These are phyloP conservation scores for Pseudonectria buxi DNA, from an alignment of 2,329 filamentous ascomycete genomes.

Conservation along the genomic window DNA sequence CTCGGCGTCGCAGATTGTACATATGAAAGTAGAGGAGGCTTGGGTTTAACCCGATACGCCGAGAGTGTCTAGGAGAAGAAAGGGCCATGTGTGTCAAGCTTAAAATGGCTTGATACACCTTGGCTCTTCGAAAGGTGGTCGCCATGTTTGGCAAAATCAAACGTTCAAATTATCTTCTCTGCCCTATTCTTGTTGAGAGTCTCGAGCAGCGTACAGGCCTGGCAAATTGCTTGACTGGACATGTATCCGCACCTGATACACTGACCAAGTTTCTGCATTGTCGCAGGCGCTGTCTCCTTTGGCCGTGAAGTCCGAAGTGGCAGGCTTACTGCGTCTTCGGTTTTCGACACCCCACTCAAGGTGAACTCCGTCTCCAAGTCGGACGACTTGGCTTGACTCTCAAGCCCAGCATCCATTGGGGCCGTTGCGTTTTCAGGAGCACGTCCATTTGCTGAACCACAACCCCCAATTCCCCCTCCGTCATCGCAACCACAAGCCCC, in stretches of 20 bases:
- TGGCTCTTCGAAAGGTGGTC: neutral
- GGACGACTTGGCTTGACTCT: slow-evolving; percentile 11
- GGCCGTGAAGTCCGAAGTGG: slow-evolving; percentile 24
- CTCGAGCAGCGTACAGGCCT: slow-evolving; percentile 86
- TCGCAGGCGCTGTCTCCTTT: slow-evolving; percentile 24
- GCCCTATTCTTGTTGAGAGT: slow-evolving; percentile 76
- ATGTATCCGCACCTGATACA: slow-evolving; percentile 91
- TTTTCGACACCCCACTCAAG: slow-evolving; percentile 13
- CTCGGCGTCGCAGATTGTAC: slow-evolving; percentile 11
- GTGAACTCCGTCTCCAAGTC: slow-evolving; percentile 28
- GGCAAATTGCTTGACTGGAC: slow-evolving; percentile 88
- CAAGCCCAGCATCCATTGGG: slow-evolving; percentile 58
- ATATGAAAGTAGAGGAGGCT: slow-evolving; percentile 9
- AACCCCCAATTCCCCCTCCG: slow-evolving; percentile 52
- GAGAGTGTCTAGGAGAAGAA: slow-evolving; percentile 2
- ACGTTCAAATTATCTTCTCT: slow-evolving; percentile 45
- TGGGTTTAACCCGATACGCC: slow-evolving; percentile 3
- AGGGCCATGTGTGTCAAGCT: slow-evolving; percentile 4
- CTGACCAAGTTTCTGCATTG: slow-evolving; percentile 70
- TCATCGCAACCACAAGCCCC: slow-evolving; percentile 32
- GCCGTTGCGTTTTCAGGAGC: slow-evolving; percentile 71
- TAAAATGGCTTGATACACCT: too few relatives aligned
- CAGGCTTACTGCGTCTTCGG: slow-evolving; percentile 27
- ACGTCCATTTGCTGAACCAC: slow-evolving; percentile 59
- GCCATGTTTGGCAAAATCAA: neutral